A percentile compares a stretch with the other conserved stretches of the same genome.
phyloP scores from a whole-genome alignment of 2,329 filamentous ascomycete genomes.

The Alternaria alternata region DNA sequence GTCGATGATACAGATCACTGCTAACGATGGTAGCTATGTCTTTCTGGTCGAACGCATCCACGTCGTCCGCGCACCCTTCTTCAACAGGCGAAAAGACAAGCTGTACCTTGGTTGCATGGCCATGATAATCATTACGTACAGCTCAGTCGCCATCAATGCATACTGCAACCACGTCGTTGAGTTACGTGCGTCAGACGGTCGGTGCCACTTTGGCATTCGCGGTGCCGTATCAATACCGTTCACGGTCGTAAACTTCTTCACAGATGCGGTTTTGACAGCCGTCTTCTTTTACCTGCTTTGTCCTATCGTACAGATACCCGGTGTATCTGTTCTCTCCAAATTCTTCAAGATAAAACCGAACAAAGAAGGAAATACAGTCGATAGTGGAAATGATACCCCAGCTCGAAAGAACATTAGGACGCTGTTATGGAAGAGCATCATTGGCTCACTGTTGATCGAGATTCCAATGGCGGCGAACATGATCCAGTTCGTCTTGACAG shows the following conservation, averaged over 20 bases:
- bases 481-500: slow-evolving; percentile 40
- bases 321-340: background rate
- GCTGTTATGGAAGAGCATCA: slow-evolving; percentile 38
- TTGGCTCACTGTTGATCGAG: slow-evolving; percentile 46
- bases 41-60: slow-evolving; percentile 53
- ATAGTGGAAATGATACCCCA: slow-evolving; percentile 12
- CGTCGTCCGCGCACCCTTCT: slow-evolving; percentile 43
- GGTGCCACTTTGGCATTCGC: slow-evolving; percentile 50
- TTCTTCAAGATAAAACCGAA: background rate
- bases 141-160: slow-evolving; percentile 31
- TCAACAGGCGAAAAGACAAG: slow-evolving; percentile 41
- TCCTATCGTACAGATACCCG: slow-evolving; percentile 23
- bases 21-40: slow-evolving; percentile 34
- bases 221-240: slow-evolving; percentile 45
- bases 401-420: slow-evolving; percentile 31
- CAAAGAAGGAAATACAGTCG: background rate
- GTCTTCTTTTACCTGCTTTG: slow-evolving; percentile 49
- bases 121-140: slow-evolving; percentile 31
- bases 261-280: slow-evolving; percentile 46
- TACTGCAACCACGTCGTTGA: slow-evolving; percentile 42
- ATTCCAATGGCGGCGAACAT: slow-evolving; percentile 50
- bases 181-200: slow-evolving; percentile 35
- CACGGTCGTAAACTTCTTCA: slow-evolving; percentile 45
- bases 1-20: background rate
- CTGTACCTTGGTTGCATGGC: slow-evolving; percentile 43